Conservation (phyloP, 768 basidiomycete genomes). For the Hygrophorus russula region DNA sequence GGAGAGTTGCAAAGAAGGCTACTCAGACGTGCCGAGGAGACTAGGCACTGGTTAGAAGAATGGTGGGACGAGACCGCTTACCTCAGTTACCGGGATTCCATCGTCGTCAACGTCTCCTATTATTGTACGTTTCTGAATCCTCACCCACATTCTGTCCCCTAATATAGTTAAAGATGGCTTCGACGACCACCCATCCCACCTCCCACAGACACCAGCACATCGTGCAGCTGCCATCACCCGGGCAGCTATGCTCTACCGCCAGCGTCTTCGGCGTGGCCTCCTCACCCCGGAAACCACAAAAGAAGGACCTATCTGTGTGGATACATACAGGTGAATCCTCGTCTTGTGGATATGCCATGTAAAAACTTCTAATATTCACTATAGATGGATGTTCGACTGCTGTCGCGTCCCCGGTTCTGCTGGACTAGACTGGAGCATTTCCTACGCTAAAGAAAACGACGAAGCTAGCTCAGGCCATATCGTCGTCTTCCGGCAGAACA, state of each 20-base stretch:
- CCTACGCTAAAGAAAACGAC: slow-evolving; percentile 49
- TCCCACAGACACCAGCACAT: slow-evolving; percentile 43
- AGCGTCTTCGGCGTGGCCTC: slow-evolving; percentile 54
- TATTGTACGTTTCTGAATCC: slow-evolving; percentile 46
- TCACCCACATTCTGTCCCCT: neutral
- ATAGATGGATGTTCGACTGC: slow-evolving; percentile 89
- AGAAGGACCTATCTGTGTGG: slow-evolving; percentile 74
- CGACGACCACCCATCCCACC: slow-evolving; percentile 48
- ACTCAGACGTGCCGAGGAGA: slow-evolving; percentile 38
- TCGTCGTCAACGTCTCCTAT: slow-evolving; percentile 89
- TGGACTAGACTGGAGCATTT: slow-evolving; percentile 68
- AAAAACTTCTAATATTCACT: neutral
- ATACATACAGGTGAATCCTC: slow-evolving; percentile 57
- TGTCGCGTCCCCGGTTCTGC: slow-evolving; percentile 67
- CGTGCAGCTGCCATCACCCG: slow-evolving; percentile 67
- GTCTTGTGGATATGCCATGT: neutral
- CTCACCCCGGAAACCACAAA: slow-evolving; percentile 54
- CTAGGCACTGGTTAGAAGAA: slow-evolving; percentile 76
- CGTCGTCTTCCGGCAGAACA: slow-evolving; percentile 74
- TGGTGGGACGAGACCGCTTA: slow-evolving; percentile 93
- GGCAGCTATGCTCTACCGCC: slow-evolving; percentile 64
- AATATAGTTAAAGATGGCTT: slow-evolving; percentile 56
- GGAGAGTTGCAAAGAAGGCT: slow-evolving; percentile 56
- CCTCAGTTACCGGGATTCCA: slow-evolving; percentile 77
- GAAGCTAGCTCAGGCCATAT: slow-evolving; percentile 64